These are phyloP conservation scores for thale cress (Arabidopsis thaliana) DNA, from an alignment of 345 rosid genomes.

Conservation along the genomic window TAIR10.1 NC_003075.7:15791501-15792000, in stretches of 20 bases:
- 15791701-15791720: constrained; percentile 25
- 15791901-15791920: constrained; percentile 22
- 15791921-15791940: constrained; percentile 20
- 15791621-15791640: constrained; percentile 14
- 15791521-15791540: constrained; percentile 90
- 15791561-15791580: constrained; percentile 99
- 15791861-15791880: constrained; percentile 21
- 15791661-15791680: constrained; percentile 21
- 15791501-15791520: constrained; percentile 19
- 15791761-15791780: constrained; percentile 98
- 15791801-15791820: constrained; percentile 96
- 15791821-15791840: constrained; percentile 99
- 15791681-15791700: constrained; percentile 1
- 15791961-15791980: constrained; percentile 79
- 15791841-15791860: constrained; percentile 66
- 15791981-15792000: constrained; percentile 99
- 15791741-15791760: constrained; percentile 90
- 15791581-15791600: constrained; percentile 54
- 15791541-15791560: constrained; percentile 95
- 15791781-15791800: constrained; percentile 99
- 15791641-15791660: not conserved
- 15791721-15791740: constrained; percentile 48
- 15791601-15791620: constrained; percentile 13
- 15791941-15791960: constrained; percentile 86
- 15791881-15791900: constrained; percentile 1